A percentile compares a stretch with the other conserved stretches of the same genome.
Conservation (phyloP, 164 flowering plant genomes). For the Protea cynaroides region DNA sequence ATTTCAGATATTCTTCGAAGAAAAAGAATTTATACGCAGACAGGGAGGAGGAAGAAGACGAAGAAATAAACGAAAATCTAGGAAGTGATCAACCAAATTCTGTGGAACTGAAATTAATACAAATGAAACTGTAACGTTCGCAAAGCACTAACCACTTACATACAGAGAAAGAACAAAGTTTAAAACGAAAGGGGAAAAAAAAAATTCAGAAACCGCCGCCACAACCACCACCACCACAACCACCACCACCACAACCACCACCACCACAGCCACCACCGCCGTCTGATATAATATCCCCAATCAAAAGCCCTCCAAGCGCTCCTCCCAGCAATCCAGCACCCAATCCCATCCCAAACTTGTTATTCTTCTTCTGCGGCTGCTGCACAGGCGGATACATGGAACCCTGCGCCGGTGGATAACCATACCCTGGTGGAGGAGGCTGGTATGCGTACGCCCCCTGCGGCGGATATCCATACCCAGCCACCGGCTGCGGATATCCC, state of each 20-base stretch:
- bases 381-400: background rate
- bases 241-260: conserved; percentile 22
- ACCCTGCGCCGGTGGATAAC: too few species aligned
- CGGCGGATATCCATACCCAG: conserved; percentile 20
- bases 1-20: too few species aligned
- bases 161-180: too few species aligned
- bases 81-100: too few species aligned
- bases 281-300: conserved; percentile 66
- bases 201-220: conserved; percentile 26
- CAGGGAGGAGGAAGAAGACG: too few species aligned
- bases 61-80: too few species aligned
- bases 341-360: conserved; percentile 56
- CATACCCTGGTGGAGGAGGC: background rate
- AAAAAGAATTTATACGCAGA: too few species aligned
- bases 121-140: too few species aligned
- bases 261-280: conserved; percentile 36
- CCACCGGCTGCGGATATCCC: conserved; percentile 16
- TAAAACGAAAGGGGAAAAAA: background rate
- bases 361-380: conserved; percentile 44
- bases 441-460: conserved; percentile 14
- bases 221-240: conserved; percentile 36
- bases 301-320: conserved; percentile 57
- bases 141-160: too few species aligned
- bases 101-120: too few species aligned
- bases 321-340: conserved; percentile 80